Percentiles rank a stretch among this genome's conserved stretches.
Evolutionary conservation across 805 yeast genomes (phyloP).

Genomic region (Metschnikowia baotianmanensis): DNA sequence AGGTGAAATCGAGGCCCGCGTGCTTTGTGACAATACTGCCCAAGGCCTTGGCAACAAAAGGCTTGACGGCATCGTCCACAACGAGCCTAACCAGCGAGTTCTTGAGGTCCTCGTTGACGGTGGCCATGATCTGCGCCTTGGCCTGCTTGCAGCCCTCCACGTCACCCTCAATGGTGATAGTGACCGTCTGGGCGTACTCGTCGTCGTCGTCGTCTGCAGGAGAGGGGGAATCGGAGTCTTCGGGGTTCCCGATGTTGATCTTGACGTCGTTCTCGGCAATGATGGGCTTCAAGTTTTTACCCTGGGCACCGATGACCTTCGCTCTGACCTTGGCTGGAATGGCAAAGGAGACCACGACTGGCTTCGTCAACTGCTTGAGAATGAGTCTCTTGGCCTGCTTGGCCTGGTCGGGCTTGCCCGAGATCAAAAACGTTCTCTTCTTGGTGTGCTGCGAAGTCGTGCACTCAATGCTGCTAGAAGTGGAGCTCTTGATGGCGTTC

Average conservation of each 20-base stretch:
- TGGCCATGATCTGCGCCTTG: slow-evolving; percentile 61
- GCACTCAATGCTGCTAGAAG: slow-evolving; percentile 73
- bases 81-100: slow-evolving; percentile 48
- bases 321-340: slow-evolving; percentile 80
- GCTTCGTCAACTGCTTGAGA: slow-evolving; percentile 73
- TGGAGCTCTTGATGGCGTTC: slow-evolving; percentile 55
- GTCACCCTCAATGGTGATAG: slow-evolving; percentile 76
- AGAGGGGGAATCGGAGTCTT: slow-evolving; percentile 18
- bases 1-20: slow-evolving; percentile 29
- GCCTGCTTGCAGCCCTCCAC: slow-evolving; percentile 79
- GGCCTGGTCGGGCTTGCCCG: slow-evolving; percentile 69
- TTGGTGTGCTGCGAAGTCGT: slow-evolving; percentile 73
- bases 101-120: slow-evolving; percentile 75
- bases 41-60: slow-evolving; percentile 27
- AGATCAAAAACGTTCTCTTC: slow-evolving; percentile 77
- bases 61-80: slow-evolving; percentile 40
- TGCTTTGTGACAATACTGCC: slow-evolving; percentile 21
- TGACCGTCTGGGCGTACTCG: slow-evolving; percentile 55
- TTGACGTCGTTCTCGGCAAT: slow-evolving; percentile 63
- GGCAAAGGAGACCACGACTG: slow-evolving; percentile 55
- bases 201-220: slow-evolving; percentile 46
- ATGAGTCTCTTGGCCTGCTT: slow-evolving; percentile 71
- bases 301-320: slow-evolving; percentile 83
- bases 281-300: slow-evolving; percentile 77
- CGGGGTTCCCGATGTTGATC: slow-evolving; percentile 59